Percentiles rank a stretch among this genome's conserved stretches.
Conservation (phyloP, 495 filamentous ascomycete species). For the Rusavskia elegans region DNA sequence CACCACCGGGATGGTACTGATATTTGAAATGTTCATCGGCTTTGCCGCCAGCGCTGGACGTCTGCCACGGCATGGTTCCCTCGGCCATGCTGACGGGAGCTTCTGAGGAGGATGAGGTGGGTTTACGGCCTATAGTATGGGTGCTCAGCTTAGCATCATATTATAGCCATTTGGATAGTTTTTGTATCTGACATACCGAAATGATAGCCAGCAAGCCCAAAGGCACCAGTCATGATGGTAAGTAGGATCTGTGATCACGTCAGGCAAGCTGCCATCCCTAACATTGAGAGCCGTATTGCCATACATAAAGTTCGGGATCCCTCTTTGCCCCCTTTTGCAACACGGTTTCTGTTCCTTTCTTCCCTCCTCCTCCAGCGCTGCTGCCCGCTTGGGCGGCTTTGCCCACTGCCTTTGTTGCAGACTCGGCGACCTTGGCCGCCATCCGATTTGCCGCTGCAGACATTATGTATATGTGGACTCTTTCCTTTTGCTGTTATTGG, state of each 20-base stretch:
- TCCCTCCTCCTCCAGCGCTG: conserved; percentile 25
- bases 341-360: conserved; percentile 7
- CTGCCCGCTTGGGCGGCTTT: conserved; percentile 14
- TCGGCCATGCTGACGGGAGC: conserved; percentile 53
- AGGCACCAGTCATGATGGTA: conserved; percentile 79
- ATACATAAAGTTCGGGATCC: conserved; percentile 72
- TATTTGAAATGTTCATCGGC: conserved; percentile 55
- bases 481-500: neutral
- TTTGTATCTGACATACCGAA: conserved; percentile 34
- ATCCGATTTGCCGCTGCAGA: conserved; percentile 36
- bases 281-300: conserved; percentile 15
- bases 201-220: conserved; percentile 77
- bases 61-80: conserved; percentile 81
- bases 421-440: conserved; percentile 17
- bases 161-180: neutral
- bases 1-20: conserved; percentile 83
- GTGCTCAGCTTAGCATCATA: conserved; percentile 3
- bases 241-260: conserved; percentile 52
- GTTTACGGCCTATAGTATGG: conserved; percentile 48
- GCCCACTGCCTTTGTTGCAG: conserved; percentile 21
- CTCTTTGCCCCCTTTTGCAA: conserved; percentile 53
- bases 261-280: neutral
- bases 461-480: conserved; percentile 17
- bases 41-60: conserved; percentile 32
- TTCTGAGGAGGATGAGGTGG: conserved; percentile 75